These are phyloP conservation scores for Crucihimalaya himalaica DNA, from an alignment of 345 rosid genomes.

Conservation along the genomic window DNA sequence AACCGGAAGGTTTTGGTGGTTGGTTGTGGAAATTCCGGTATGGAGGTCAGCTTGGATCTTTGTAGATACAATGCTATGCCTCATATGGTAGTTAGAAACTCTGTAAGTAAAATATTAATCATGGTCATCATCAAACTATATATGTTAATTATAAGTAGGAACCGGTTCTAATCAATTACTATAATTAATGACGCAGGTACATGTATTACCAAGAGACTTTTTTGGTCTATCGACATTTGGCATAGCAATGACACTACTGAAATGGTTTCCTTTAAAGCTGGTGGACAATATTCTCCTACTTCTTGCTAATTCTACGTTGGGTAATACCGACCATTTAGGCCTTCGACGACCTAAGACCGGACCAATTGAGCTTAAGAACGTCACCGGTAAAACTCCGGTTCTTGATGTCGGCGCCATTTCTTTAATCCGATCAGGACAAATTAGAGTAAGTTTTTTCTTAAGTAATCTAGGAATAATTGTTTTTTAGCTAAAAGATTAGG, in stretches of 20 bases:
- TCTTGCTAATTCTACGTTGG: slow-evolving; percentile 51
- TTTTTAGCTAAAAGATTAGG: neutral
- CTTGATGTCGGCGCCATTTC: slow-evolving; percentile 85
- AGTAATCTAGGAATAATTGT: neutral
- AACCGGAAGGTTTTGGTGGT: slow-evolving; percentile 65
- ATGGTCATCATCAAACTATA: neutral
- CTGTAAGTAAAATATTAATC: slow-evolving; percentile 38
- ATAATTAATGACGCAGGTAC: slow-evolving; percentile 52
- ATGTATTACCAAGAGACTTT: slow-evolving; percentile 88
- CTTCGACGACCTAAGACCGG: slow-evolving; percentile 88
- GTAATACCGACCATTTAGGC: slow-evolving; percentile 73
- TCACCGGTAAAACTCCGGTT: slow-evolving; percentile 89
- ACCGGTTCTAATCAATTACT: neutral
- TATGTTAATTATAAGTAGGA: neutral
- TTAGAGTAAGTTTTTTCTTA: slow-evolving; percentile 51
- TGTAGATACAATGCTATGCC: slow-evolving; percentile 62
- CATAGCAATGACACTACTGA: slow-evolving; percentile 72
- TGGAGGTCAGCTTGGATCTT: slow-evolving; percentile 89
- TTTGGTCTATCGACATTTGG: slow-evolving; percentile 84
- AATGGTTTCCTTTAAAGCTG: slow-evolving; percentile 69
- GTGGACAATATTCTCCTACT: slow-evolving; percentile 68
- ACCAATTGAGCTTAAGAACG: slow-evolving; percentile 82
- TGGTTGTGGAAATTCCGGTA: slow-evolving; percentile 92
- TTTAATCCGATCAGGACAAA: slow-evolving; percentile 65
- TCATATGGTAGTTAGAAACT: slow-evolving; percentile 69